Percentiles rank a stretch among this genome's conserved stretches.
phyloP scores from a whole-genome alignment of 148 eudicot genomes.

The Salicornia ramosissima region DNA sequence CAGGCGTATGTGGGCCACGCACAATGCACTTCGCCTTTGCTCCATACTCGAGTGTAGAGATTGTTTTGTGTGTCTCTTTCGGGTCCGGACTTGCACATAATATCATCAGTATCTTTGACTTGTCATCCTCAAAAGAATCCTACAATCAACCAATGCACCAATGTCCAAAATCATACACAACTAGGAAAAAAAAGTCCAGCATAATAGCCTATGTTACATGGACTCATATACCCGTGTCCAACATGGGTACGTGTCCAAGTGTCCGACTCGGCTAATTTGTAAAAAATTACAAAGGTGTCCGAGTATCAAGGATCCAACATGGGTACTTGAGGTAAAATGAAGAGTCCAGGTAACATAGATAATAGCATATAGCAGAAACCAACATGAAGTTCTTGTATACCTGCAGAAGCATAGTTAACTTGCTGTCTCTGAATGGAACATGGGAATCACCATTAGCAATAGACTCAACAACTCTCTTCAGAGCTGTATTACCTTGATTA shows the following conservation, averaged over 20 bases:
- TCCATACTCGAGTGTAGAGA: conserved; percentile 89
- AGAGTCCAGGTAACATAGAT: too few species aligned
- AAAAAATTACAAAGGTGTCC: too few species aligned
- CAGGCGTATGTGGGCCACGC: conserved; percentile 80
- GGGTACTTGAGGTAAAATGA: too few species aligned
- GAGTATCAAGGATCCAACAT: too few species aligned
- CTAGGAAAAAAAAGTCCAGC: not conserved
- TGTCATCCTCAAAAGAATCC: conserved; percentile 98
- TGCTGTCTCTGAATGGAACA: conserved; percentile 97
- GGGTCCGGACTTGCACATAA: conserved; percentile 94
- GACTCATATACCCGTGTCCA: too few species aligned
- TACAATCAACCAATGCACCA: conserved; percentile 11
- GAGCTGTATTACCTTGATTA: conserved; percentile 87
- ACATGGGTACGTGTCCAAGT: too few species aligned
- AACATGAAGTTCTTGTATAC: conserved; percentile 27
- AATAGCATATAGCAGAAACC: not conserved
- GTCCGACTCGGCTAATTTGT: too few species aligned
- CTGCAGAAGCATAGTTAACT: conserved; percentile 97
- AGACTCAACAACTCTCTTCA: conserved; percentile 96
- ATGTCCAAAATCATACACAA: not conserved
- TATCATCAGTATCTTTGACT: conserved; percentile 92
- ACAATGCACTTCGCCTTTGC: conserved; percentile 97
- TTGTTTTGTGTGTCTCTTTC: conserved; percentile 88
- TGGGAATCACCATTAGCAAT: conserved; percentile 98
- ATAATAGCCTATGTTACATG: not conserved